Base-by-base conservation (phyloP, 2,329 filamentous ascomycete genomes). In the Pseudogymnoascus sp. region DNA sequence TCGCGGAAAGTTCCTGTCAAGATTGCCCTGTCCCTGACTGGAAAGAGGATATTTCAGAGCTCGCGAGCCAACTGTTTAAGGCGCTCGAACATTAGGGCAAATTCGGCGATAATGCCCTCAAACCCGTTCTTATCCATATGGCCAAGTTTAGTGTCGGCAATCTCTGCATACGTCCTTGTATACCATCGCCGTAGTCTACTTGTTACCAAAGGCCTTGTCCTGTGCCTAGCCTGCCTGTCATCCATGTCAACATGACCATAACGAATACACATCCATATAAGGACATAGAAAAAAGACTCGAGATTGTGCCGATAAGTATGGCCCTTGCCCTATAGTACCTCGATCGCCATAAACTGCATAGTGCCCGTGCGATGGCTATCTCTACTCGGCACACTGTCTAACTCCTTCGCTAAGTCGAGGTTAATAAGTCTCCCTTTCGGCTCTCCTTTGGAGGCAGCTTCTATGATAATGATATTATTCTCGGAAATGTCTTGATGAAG, bases 401-500 rank as follows among this genome's bases (percentile, higher is more conserved):
- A 28, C 40, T 69, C 69, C 66, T 73, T 73, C 13, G 68, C 70
- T 28, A 74, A 68, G 63, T 76, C 71, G 6, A 76, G 67, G 64
- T 76, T 70, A 67, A 76, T 76, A 10, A 76, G 67, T 64, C 72
- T 72, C 6, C 76, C 76, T 4, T 67, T 69, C 9, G 67, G 65
- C 28, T 67, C 70, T 50, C 63, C 64, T 35, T 65, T 47, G 50
- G 33, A 35, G 2, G 33, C 11, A 35, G 33, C 33, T 35, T 17
- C 36, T 38, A 15, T 68, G 13, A 78, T 74, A 31, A 78, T 76
- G 17, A 78, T 74, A 60, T 76, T 78, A n/a, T 72, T 70, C 1
- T 71, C 66, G 0, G 73, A 78, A 13, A 78, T 72, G 38, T 78
- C 73, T 31, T 67, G 68, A 64, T 78, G 72, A 8, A 78, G 71